These are phyloP conservation scores for Phytophthora multivora DNA, from an alignment of 352 stramenopile species.

Conservation along the genomic window DNA sequence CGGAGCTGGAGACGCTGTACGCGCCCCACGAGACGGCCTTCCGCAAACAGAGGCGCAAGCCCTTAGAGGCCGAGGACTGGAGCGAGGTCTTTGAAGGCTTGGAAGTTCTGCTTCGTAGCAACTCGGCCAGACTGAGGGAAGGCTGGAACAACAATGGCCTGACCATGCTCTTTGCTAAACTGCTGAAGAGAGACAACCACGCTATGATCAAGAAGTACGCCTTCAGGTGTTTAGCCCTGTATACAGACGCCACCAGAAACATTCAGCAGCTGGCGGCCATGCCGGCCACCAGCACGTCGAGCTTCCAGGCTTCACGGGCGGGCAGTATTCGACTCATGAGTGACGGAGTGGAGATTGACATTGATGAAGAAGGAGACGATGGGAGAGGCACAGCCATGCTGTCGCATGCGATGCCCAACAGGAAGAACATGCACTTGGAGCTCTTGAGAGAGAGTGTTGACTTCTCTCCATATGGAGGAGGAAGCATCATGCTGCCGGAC, in stretches of 20 bases:
- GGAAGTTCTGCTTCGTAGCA: constrained; percentile 82
- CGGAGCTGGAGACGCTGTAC: constrained; percentile 85
- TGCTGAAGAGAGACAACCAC: constrained; percentile 87
- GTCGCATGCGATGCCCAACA: constrained; percentile 33
- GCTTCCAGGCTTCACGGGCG: constrained; percentile 36
- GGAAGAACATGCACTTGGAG: constrained; percentile 78
- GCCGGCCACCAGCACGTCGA: constrained; percentile 40
- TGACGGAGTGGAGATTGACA: constrained; percentile 48
- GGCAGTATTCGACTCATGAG: constrained; percentile 50
- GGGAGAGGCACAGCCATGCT: constrained; percentile 44
- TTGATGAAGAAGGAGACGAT: constrained; percentile 47
- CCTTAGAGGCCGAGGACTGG: constrained; percentile 87
- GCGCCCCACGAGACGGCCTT: constrained; percentile 83
- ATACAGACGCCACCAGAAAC: constrained; percentile 77
- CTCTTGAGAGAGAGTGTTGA: constrained; percentile 83
- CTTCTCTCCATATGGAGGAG: constrained; percentile 85
- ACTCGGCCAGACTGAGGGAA: constrained; percentile 65
- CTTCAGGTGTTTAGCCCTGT: constrained; percentile 84
- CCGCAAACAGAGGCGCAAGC: constrained; percentile 80
- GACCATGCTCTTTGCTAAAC: constrained; percentile 83
- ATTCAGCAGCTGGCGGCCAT: constrained; percentile 65
- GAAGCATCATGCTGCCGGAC: constrained; percentile 78
- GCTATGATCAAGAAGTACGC: constrained; percentile 91
- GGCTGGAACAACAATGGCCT: constrained; percentile 87
- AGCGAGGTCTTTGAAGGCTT: constrained; percentile 89